Percentiles rank a stretch among this genome's conserved stretches.
phyloP scores from a whole-genome alignment of 768 basidiomycete genomes.

The Psilocybe cubensis region DNA sequence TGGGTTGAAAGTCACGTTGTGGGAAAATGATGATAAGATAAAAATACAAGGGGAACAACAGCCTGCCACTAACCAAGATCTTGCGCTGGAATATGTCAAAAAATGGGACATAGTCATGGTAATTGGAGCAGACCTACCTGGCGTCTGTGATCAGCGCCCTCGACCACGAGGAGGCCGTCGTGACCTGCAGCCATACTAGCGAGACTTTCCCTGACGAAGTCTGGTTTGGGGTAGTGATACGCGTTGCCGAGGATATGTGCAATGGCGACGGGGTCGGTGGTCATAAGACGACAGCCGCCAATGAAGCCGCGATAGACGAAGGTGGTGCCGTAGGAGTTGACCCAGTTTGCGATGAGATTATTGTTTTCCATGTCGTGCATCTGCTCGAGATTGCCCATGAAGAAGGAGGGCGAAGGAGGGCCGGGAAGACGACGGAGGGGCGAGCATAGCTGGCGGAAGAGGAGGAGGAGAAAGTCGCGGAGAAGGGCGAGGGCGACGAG shows the following conservation, averaged over 20 bases:
- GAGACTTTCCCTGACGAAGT: slow-evolving; percentile 38
- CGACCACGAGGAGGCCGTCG: slow-evolving; percentile 42
- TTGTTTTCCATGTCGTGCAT: slow-evolving; percentile 58
- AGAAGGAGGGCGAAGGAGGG: slow-evolving; percentile 34
- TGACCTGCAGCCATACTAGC: slow-evolving; percentile 23
- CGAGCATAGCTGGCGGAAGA: slow-evolving; percentile 47
- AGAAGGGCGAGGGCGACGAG: slow-evolving; percentile 24
- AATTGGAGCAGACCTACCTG: slow-evolving; percentile 33
- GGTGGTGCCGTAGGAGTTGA: slow-evolving; percentile 45
- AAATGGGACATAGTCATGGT: not conserved
- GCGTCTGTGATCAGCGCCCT: slow-evolving; percentile 44
- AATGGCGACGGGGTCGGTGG: slow-evolving; percentile 62
- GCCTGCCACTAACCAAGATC: slow-evolving; percentile 37
- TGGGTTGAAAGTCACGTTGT: not conserved
- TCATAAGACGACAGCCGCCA: slow-evolving; percentile 52
- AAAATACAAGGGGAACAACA: slow-evolving; percentile 11
- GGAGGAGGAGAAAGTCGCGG: slow-evolving; percentile 38
- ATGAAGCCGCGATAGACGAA: slow-evolving; percentile 47
- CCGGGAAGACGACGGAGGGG: slow-evolving; percentile 52
- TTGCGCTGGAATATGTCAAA: slow-evolving; percentile 34
- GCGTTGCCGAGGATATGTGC: slow-evolving; percentile 62
- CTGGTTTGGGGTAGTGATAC: slow-evolving; percentile 58
- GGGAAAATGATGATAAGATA: not conserved
- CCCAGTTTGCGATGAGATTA: slow-evolving; percentile 47
- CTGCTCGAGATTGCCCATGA: slow-evolving; percentile 50